Percentiles rank a stretch among this genome's conserved stretches.
These are phyloP conservation scores for Sporothrix curviconia DNA, from an alignment of 2,329 filamentous ascomycete genomes.

Conservation along the genomic window DNA sequence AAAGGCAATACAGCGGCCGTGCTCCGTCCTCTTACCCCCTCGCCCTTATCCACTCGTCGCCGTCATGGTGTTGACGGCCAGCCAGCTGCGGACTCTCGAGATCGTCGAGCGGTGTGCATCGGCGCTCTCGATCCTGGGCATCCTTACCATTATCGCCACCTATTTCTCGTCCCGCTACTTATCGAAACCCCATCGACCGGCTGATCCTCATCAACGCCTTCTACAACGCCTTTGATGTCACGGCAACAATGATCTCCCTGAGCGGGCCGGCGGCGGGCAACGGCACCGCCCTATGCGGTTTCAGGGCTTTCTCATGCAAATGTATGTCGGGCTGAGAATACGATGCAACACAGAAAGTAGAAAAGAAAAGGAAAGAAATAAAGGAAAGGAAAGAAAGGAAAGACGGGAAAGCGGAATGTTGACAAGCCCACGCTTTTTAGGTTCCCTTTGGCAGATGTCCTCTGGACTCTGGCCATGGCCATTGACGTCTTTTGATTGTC, in stretches of 20 bases:
- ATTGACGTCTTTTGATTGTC: conserved; percentile 32
- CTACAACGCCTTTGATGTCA: conserved; percentile 32
- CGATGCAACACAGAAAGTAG: no score
- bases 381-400: no score
- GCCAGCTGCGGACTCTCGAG: conserved; percentile 24
- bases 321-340: conserved; percentile 25
- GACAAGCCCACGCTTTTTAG: no score
- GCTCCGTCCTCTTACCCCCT: background rate
- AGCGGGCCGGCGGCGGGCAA: conserved; percentile 30
- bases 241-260: conserved; percentile 33
- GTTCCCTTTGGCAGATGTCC: conserved; percentile 32
- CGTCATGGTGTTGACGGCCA: conserved; percentile 21
- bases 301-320: conserved; percentile 33
- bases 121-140: conserved; percentile 28
- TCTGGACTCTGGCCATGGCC: conserved; percentile 33
- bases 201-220: conserved; percentile 34
- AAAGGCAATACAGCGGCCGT: background rate
- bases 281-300: conserved; percentile 30
- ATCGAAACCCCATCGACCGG: conserved; percentile 33
- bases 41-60: no score
- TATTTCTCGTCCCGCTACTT: conserved; percentile 29
- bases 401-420: no score
- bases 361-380: no score
- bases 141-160: conserved; percentile 29
- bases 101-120: conserved; percentile 28